Evolutionary conservation across 1,284 basidiomycete species (phyloP), one percentile per base, ranked within the genome.

Genomic region (Pseudozyma sp.): DNA sequence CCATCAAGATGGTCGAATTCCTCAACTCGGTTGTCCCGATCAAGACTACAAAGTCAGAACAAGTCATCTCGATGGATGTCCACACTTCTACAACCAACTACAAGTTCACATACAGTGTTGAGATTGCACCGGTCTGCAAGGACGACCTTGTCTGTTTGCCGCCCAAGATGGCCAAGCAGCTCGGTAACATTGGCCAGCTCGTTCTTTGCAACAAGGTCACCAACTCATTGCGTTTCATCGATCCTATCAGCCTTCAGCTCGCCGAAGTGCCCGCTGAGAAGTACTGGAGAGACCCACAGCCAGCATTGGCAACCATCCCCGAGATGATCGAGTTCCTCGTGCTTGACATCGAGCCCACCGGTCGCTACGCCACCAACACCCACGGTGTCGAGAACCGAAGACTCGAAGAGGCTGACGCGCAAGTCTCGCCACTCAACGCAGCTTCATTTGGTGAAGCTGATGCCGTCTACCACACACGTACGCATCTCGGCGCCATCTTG

Each of bases 1-100:
- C 95, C 0, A 89, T 96, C 83, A 96, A 96, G 86, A 98, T 98
- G 95, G 90, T 92, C n/a, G 96, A 99, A 66, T 99, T 99, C 86
- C 86, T 99, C 67, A 87, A 89, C 16, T 89, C 92, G 36, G 93
- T 97, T 9, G 94, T 95, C 0, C 96, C 97, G 2, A 89, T 93
- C 47, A 89, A 92, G 80, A 91, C 91, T 61, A 98, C 97, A 87
- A 87, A 92, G 16, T 97, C 94, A 1, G 95, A 97, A 85, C 95
- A 96, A 85, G 88, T 99, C 18, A 90, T 99, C 55, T 96, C 94
- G 16, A 89, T 91, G 48, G 96, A 99, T 85, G 95, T 93, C 1
- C 96, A 99, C 86, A 90, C 92, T 44, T 91, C 90, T 74, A 97
- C 94, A 1, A 92, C 95, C 44, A 98, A 94, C 87, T 97, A 94